Evolutionary conservation across 2,329 filamentous ascomycete genomes (phyloP).

Genomic region (Elsinoe necatrix): DNA sequence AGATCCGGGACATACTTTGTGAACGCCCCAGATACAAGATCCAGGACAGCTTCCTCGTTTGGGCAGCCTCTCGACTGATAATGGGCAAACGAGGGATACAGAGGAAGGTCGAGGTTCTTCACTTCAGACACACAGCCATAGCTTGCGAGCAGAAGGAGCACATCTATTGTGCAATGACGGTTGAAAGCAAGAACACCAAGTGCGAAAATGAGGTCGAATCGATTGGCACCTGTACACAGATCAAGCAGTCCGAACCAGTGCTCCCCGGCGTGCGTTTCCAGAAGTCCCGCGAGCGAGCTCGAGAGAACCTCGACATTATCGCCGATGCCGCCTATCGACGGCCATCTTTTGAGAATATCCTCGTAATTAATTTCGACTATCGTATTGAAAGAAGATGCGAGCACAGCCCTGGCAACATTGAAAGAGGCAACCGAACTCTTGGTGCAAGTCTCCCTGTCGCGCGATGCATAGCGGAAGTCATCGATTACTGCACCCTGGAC

Average conservation of each 20-base stretch:
- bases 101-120: not conserved
- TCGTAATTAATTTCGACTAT: not conserved
- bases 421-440: not conserved
- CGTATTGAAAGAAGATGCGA: not conserved
- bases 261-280: not conserved
- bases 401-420: not conserved
- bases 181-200: constrained; percentile 6
- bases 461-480: not conserved
- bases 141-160: not conserved
- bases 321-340: not conserved
- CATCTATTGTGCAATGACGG: constrained; percentile 7
- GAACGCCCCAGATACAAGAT: not conserved
- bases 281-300: not conserved
- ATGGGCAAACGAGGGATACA: not conserved
- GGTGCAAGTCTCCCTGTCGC: not conserved
- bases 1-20: not conserved
- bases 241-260: constrained; percentile 9
- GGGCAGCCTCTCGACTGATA: not conserved
- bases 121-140: not conserved
- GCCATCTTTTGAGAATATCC: not conserved
- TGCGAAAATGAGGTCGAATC: not conserved
- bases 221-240: not conserved
- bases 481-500: not conserved
- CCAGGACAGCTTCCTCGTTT: not conserved
- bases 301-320: not conserved